A percentile compares a stretch with the other conserved stretches of the same genome.
These are phyloP conservation scores for Botrytis paeoniae DNA, from an alignment of 2,329 filamentous ascomycete genomes.

Conservation along the genomic window DNA sequence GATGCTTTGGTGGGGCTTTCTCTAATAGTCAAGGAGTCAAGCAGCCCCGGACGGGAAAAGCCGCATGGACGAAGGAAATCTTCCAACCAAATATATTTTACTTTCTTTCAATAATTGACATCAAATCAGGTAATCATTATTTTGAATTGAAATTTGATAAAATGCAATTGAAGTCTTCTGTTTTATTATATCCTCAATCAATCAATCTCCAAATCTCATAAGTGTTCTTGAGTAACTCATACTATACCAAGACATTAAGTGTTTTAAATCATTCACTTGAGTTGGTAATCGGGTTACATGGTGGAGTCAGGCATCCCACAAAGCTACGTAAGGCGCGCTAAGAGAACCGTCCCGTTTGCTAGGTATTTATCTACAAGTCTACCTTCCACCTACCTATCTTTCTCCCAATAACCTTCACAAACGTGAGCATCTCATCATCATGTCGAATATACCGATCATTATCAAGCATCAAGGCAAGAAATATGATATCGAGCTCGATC, in stretches of 20 bases:
- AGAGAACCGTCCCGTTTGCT: constrained; percentile 14
- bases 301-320: constrained; percentile 27
- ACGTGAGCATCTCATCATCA: constrained; percentile 28
- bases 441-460: constrained; percentile 59
- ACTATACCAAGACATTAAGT: background rate
- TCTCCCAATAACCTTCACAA: background rate
- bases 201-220: background rate
- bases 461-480: constrained; percentile 96
- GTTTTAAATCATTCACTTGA: background rate
- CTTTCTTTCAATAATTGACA: background rate
- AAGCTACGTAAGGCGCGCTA: constrained; percentile 25
- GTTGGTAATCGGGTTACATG: background rate
- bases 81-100: background rate
- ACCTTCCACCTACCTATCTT: background rate
- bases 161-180: rapidly evolving
- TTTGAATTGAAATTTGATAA: background rate
- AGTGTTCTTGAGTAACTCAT: background rate
- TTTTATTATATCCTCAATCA: rapidly evolving
- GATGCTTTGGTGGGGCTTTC: constrained; percentile 26
- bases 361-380: constrained; percentile 18
- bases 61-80: background rate
- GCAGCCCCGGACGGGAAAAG: constrained; percentile 18
- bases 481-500: constrained; percentile 89
- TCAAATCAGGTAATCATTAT: background rate
- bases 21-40: constrained; percentile 26